phyloP scores from a whole-genome alignment of 169 alveolate species.

The Plasmodium sp. region DNA sequence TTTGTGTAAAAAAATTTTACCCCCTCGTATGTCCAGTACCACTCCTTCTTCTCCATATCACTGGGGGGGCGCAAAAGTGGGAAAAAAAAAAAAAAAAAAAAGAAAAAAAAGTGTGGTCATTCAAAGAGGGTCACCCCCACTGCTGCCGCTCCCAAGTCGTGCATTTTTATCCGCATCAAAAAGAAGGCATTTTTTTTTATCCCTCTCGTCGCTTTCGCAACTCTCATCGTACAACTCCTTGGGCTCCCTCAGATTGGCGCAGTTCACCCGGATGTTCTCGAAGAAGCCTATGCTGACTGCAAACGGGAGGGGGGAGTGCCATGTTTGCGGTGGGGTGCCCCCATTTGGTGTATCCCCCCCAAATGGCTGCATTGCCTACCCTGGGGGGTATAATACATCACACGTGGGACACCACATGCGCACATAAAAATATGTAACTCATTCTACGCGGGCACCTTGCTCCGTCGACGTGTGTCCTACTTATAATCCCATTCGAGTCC shows the following conservation, averaged over 20 bases:
- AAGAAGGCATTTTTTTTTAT: neutral
- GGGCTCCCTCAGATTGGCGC: constrained; percentile 54
- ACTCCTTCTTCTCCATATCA: constrained; percentile 48
- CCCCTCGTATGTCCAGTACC: constrained; percentile 66
- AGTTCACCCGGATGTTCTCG: constrained; percentile 51
- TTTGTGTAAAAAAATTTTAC: constrained; percentile 58
- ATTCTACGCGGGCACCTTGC: neutral
- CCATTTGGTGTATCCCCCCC: neutral
- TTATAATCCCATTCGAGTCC: constrained; percentile 55
- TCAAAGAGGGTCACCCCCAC: neutral
- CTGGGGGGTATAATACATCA: neutral
- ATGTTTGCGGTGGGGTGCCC: neutral
- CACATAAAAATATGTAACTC: neutral
- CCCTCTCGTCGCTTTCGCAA: neutral
- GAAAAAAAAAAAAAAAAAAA: neutral
- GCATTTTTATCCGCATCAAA: neutral
- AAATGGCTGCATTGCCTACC: neutral
- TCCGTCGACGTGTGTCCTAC: neutral
- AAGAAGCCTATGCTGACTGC: constrained; percentile 57
- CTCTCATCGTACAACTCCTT: constrained; percentile 40
- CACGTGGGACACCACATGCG: neutral
- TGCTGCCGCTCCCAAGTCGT: neutral
- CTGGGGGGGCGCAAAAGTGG: neutral
- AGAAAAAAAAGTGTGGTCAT: neutral
- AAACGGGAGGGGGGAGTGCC: neutral